These are phyloP conservation scores for Mycena citricolor DNA, from an alignment of 1,284 basidiomycete species.

Conservation along the genomic window DNA sequence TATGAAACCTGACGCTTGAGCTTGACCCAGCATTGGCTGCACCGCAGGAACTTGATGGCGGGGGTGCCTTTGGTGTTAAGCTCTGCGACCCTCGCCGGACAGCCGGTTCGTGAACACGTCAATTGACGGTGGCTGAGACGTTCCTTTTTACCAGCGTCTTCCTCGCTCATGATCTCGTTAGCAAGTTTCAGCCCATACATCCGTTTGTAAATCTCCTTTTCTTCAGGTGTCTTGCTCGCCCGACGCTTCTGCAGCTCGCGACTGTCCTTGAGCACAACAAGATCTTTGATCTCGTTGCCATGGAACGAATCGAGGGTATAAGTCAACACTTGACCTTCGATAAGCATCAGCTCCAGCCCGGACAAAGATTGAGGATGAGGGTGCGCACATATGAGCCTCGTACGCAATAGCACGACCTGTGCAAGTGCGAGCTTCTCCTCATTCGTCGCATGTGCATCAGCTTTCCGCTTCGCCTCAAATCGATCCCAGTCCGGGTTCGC, in stretches of 20 bases:
- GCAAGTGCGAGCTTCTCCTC: slow-evolving; percentile 16
- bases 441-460: slow-evolving; percentile 7
- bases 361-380: too few species aligned
- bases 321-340: too few species aligned
- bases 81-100: slow-evolving; percentile 1
- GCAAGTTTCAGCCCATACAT: too few species aligned
- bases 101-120: slow-evolving; percentile 7
- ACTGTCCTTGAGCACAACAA: too few species aligned
- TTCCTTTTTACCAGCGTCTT: neutral
- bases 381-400: slow-evolving; percentile 19
- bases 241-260: too few species aligned
- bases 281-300: too few species aligned
- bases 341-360: too few species aligned
- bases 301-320: too few species aligned
- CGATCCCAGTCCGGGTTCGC: slow-evolving; percentile 14
- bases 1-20: slow-evolving; percentile 14
- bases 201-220: too few species aligned
- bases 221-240: too few species aligned
- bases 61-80: too few species aligned
- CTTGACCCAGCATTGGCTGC: slow-evolving; percentile 8
- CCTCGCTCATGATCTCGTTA: too few species aligned
- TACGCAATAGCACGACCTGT: slow-evolving; percentile 15
- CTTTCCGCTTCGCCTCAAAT: neutral
- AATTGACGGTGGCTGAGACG: neutral
- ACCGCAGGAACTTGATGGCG: slow-evolving; percentile 8